Conservation (phyloP, 345 rosid species). For the Citrus maxima region DNA sequence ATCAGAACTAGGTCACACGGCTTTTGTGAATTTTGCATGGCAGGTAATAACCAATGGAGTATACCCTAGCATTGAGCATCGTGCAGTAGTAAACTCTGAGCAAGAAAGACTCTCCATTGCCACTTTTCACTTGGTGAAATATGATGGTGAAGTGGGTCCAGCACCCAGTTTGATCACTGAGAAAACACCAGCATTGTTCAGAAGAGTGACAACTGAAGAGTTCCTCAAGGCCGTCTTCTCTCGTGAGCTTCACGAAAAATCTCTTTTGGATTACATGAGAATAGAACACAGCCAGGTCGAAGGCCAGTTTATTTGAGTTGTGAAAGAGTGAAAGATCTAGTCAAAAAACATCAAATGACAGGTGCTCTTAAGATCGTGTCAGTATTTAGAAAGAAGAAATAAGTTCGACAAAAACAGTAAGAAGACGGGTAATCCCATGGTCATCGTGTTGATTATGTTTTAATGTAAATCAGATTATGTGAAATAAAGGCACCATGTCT, state of each 20-base stretch:
- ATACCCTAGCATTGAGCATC: too few species aligned
- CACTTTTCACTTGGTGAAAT: constrained; percentile 24
- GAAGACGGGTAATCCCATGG: too few species aligned
- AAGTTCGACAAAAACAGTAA: neutral
- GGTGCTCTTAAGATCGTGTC: neutral
- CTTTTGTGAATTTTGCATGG: neutral
- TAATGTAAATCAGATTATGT: neutral
- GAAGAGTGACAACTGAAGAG: constrained; percentile 1
- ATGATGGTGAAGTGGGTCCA: constrained; percentile 19
- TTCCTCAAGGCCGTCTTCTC: constrained; percentile 34
- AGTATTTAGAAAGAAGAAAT: neutral
- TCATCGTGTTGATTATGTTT: neutral
- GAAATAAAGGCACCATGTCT: neutral
- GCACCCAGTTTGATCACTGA: constrained; percentile 36
- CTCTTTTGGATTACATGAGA: constrained; percentile 37
- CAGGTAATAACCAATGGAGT: constrained; percentile 26
- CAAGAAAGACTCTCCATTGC: too few species aligned
- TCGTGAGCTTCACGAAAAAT: constrained; percentile 35
- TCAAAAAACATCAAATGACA: neutral
- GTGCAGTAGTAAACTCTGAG: too few species aligned
- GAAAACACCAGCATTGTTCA: constrained; percentile 30
- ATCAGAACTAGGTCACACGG: neutral
- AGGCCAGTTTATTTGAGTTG: neutral
- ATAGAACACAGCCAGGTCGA: neutral
- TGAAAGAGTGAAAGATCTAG: neutral